Percentiles rank a stretch among this genome's conserved stretches.
phyloP scores from a whole-genome alignment of 1,139 yeast species.

The Saccharomycopsis hybrid region DNA sequence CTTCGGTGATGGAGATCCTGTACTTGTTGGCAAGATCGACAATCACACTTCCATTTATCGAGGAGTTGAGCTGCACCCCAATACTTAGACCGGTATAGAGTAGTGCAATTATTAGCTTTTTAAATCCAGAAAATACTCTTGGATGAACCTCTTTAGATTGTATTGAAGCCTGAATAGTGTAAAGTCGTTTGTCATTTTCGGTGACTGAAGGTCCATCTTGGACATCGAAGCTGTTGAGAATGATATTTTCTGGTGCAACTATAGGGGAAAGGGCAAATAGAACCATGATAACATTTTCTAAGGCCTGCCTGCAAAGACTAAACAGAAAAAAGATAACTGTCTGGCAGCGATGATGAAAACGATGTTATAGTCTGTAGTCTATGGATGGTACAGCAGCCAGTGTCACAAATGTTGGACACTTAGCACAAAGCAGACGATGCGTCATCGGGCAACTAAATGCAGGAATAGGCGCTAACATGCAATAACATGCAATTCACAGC shows the following conservation, averaged over 20 bases:
- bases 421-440: too few species aligned
- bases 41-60: conserved; percentile 13
- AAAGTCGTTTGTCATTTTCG: background rate
- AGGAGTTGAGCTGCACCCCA: conserved; percentile 17
- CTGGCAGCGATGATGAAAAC: too few species aligned
- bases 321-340: too few species aligned
- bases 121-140: conserved; percentile 3
- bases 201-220: background rate
- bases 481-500: too few species aligned
- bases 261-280: background rate
- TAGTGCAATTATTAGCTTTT: conserved; percentile 7
- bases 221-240: conserved; percentile 4
- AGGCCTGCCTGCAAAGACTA: too few species aligned
- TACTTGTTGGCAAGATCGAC: conserved; percentile 5
- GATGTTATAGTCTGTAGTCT: too few species aligned
- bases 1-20: conserved; percentile 1
- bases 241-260: conserved; percentile 1
- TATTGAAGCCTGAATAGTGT: background rate
- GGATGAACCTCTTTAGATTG: conserved; percentile 9
- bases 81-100: conserved; percentile 14
- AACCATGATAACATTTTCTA: too few species aligned
- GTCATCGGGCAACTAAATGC: too few species aligned
- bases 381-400: too few species aligned
- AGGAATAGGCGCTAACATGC: too few species aligned
- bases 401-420: too few species aligned